A percentile compares a stretch with the other conserved stretches of the same genome.
Conservation (phyloP, 2,329 filamentous ascomycete genomes). For the Arthrobotrys musiformis region DNA sequence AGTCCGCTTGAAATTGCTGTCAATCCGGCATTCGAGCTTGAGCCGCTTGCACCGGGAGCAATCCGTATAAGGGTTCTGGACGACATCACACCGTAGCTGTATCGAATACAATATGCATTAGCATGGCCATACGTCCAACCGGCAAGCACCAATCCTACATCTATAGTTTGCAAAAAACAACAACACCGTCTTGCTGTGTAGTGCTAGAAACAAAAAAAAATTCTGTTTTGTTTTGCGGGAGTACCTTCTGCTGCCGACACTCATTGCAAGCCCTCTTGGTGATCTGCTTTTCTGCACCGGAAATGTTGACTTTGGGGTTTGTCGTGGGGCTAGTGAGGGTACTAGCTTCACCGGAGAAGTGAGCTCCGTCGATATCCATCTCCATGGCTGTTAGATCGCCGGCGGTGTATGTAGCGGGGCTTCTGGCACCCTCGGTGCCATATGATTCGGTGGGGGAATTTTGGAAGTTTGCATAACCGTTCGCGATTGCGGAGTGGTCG, state of each 20-base stretch:
- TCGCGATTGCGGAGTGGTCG: constrained; percentile 38
- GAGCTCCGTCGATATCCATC: constrained; percentile 46
- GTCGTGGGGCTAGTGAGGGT: constrained; percentile 49
- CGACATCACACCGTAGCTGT: constrained; percentile 83
- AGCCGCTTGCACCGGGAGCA: constrained; percentile 82
- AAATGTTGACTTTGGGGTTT: constrained; percentile 53
- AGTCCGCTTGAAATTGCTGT: constrained; percentile 85
- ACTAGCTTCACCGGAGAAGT: constrained; percentile 43
- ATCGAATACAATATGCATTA: background rate
- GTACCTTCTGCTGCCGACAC: constrained; percentile 85
- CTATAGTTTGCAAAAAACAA: constrained; percentile 37
- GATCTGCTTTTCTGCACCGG: constrained; percentile 66
- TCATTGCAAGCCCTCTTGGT: constrained; percentile 86
- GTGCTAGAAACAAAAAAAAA: background rate
- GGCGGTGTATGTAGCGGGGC: constrained; percentile 38
- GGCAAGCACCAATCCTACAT: constrained; percentile 17
- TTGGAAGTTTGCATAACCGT: constrained; percentile 49
- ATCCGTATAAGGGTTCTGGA: constrained; percentile 80
- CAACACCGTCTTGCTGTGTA: constrained; percentile 4
- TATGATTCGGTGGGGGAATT: constrained; percentile 55
- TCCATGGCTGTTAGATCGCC: constrained; percentile 43
- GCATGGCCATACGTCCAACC: constrained; percentile 3
- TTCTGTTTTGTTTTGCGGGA: constrained; percentile 60
- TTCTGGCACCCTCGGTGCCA: constrained; percentile 49
- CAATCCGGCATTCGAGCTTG: constrained; percentile 84